Conservation (phyloP, 2,329 filamentous ascomycete genomes). For the Canariomyces notabilis region DNA sequence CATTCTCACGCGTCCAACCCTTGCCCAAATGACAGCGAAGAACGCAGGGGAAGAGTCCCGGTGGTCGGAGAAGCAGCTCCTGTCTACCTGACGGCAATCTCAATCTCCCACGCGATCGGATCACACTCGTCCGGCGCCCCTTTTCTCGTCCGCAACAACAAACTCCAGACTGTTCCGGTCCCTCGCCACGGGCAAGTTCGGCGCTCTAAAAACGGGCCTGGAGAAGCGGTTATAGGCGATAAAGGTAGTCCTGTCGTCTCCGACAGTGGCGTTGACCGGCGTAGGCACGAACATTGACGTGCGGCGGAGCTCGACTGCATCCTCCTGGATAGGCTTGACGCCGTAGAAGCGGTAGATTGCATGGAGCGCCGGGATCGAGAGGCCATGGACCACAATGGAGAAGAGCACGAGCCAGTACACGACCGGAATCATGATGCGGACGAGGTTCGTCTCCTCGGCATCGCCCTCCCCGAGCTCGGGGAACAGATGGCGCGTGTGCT, state of each 20-base stretch:
- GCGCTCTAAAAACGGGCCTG: slow-evolving; percentile 29
- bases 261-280: slow-evolving; percentile 37
- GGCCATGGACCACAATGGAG: slow-evolving; percentile 43
- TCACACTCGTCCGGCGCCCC: too few species aligned
- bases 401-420: slow-evolving; percentile 40
- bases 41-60: too few species aligned
- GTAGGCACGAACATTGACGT: slow-evolving; percentile 33
- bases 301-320: slow-evolving; percentile 36
- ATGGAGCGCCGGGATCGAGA: slow-evolving; percentile 43
- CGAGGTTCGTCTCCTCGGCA: slow-evolving; percentile 32
- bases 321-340: slow-evolving; percentile 39
- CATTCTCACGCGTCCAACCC: too few species aligned
- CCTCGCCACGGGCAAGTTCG: slow-evolving; percentile 9
- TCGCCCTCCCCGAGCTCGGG: slow-evolving; percentile 33
- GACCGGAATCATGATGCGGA: slow-evolving; percentile 35
- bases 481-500: slow-evolving; percentile 41
- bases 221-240: slow-evolving; percentile 47
- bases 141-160: neutral
- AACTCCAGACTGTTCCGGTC: neutral
- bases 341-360: slow-evolving; percentile 35
- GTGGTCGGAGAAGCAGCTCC: too few species aligned
- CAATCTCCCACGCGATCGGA: too few species aligned
- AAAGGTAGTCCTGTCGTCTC: slow-evolving; percentile 35
- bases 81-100: too few species aligned
- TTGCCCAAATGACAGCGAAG: too few species aligned